phyloP scores from a whole-genome alignment of 1,139 yeast genomes.

The Kurtzmaniella natalensis region DNA sequence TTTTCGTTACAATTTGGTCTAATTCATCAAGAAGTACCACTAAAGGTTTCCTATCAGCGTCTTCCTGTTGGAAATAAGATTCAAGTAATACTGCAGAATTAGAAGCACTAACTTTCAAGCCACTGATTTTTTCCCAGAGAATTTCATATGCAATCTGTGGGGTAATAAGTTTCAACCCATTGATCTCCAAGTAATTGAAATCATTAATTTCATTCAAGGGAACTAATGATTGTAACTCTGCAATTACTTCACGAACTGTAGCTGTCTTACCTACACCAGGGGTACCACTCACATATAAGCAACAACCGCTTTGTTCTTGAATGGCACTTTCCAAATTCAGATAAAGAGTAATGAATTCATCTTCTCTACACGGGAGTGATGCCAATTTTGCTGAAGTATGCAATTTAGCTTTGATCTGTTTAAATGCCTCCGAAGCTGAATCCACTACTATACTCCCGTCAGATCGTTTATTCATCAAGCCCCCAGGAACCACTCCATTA shows the following conservation, averaged over 20 bases:
- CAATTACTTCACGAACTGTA: conserved; percentile 81
- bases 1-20: conserved; percentile 84
- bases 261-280: conserved; percentile 99
- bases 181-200: conserved; percentile 79
- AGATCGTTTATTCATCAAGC: not conserved
- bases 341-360: conserved; percentile 74
- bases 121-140: conserved; percentile 73
- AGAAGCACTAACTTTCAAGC: conserved; percentile 56
- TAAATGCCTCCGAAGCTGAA: conserved; percentile 40
- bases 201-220: conserved; percentile 45
- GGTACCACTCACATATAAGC: conserved; percentile 90
- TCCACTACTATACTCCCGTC: conserved; percentile 12
- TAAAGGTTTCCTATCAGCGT: conserved; percentile 41
- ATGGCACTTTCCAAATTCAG: conserved; percentile 73
- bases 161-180: conserved; percentile 81
- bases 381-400: conserved; percentile 64
- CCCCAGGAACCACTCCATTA: conserved; percentile 5
- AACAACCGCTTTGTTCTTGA: conserved; percentile 68
- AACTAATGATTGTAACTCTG: conserved; percentile 51
- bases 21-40: conserved; percentile 87
- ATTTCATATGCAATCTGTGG: conserved; percentile 84
- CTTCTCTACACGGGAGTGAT: conserved; percentile 82
- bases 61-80: conserved; percentile 28
- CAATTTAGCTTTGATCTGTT: conserved; percentile 52
- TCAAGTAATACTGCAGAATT: conserved; percentile 51